Evolutionary conservation across 169 alveolate genomes (phyloP).

Genomic region (Eimeria falciformis): DNA sequence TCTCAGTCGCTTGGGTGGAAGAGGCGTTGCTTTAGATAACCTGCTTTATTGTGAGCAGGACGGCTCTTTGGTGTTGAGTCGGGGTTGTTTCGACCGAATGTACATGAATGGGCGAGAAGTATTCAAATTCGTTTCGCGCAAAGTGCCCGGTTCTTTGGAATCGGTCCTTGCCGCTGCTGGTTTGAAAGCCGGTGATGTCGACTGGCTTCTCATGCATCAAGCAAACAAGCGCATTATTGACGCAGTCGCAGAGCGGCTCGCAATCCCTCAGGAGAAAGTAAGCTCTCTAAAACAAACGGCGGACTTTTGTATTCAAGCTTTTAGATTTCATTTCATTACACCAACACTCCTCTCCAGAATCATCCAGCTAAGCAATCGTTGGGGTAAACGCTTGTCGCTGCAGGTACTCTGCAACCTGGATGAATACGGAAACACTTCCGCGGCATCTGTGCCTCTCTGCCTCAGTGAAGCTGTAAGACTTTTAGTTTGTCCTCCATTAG

Average conservation of each 20-base stretch:
- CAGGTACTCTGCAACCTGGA: constrained; percentile 83
- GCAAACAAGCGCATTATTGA: constrained; percentile 85
- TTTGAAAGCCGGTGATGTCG: constrained; percentile 77
- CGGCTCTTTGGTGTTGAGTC: background rate
- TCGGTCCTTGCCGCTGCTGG: constrained; percentile 76
- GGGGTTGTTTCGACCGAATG: constrained; percentile 75
- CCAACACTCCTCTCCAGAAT: background rate
- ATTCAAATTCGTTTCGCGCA: constrained; percentile 81
- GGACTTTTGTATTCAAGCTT: background rate
- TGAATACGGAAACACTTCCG: constrained; percentile 84
- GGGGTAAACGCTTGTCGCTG: background rate
- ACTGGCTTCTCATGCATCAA: constrained; percentile 85
- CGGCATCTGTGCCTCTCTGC: constrained; percentile 85
- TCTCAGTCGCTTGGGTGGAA: no score
- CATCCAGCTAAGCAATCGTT: no score
- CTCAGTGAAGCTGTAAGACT: constrained; percentile 81
- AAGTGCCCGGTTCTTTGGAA: constrained; percentile 80
- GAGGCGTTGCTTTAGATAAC: no score
- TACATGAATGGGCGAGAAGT: constrained; percentile 86
- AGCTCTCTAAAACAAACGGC: background rate
- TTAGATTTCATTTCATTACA: background rate
- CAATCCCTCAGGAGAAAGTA: constrained; percentile 80
- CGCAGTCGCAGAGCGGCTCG: constrained; percentile 81
- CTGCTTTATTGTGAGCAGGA: background rate
- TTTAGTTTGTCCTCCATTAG: background rate